Base-by-base conservation (phyloP, 768 basidiomycete species). In the Macrocybe gigantea region DNA sequence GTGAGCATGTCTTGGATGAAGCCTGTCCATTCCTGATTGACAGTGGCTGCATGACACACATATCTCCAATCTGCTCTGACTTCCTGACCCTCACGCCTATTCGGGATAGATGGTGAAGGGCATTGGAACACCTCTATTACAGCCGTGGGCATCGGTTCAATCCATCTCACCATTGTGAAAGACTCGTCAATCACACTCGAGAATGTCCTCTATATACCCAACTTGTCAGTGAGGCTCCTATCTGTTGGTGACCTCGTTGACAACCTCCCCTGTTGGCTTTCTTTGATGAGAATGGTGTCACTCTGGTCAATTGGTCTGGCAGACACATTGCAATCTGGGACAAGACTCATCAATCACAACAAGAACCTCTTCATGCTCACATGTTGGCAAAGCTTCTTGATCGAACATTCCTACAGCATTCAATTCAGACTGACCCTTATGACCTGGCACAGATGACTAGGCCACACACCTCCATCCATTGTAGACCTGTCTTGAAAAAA, bases 71-170 rank as follows among this genome's bases (percentile, higher is more conserved):
- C 8, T 43, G 36, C 0, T 33, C 51, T 8, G 62, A 68, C 47
- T 67, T 68, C 53, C 13, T 43, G 6, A 40, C 40, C 0, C 56
- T 67, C 2, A 38, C 4, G 1, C 50, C 63, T 7, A 64, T 66
- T 13, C 5, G 51, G 0, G 47, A 61, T 9, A 40, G 56, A 22
- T 22, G 2, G 22, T 22, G 2, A 22, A 22, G 22, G 22, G 22
- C 2, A 22, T 22, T 22, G 22, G 5, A 58, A 62, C 1, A 59
- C 59, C 0, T 49, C 44, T 8, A 59, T 67, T n/a, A 39, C 44
- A 1, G 61, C 63, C 1, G 36, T 53, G 5, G 63, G 60, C 0
- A 53, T 63, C 5, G 62, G 67, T 0, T 51, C 52, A 0, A 60
- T 70, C 3, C n/a, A 41, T 0, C 49, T 68, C 0, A 8, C 29